phyloP scores from a whole-genome alignment of 2,329 filamentous ascomycete genomes.

The Ilyonectria sp. region DNA sequence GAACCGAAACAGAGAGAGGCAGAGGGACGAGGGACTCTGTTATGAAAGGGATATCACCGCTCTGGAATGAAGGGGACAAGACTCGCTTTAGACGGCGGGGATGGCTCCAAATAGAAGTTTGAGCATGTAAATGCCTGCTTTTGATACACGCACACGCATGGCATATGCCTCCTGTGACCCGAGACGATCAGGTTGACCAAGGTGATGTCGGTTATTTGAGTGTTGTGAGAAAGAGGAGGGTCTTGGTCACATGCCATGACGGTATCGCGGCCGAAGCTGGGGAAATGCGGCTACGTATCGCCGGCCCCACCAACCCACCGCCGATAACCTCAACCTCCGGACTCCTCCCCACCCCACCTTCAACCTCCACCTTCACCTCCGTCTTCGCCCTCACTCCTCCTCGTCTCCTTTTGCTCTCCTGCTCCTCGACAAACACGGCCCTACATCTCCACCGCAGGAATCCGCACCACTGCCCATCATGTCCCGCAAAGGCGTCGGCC shows the following conservation, averaged over 20 bases:
- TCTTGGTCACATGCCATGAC: conserved; percentile 23
- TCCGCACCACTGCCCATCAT: conserved; percentile 54
- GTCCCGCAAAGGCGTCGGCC: conserved; percentile 88
- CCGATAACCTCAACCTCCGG: conserved; percentile 17
- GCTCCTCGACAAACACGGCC: conserved; percentile 5
- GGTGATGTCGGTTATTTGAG: not conserved
- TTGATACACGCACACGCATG: conserved; percentile 9
- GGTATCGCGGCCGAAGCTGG: conserved; percentile 14
- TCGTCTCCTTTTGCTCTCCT: conserved; percentile 5
- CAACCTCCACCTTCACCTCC: conserved; percentile 17
- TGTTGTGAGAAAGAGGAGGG: conserved; percentile 23
- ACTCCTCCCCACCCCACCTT: not conserved
- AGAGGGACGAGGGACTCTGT: not conserved
- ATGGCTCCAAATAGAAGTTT: conserved; percentile 20
- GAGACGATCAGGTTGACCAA: not conserved
- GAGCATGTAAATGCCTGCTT: conserved; percentile 18
- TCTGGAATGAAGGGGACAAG: conserved; percentile 15
- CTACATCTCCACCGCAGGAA: not conserved
- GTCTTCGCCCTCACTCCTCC: not conserved
- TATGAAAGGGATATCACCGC: conserved; percentile 20
- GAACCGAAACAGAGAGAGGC: not conserved
- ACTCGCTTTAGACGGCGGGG: conserved; percentile 9
- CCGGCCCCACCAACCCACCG: conserved; percentile 32
- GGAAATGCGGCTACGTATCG: conserved; percentile 28
- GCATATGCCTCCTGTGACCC: not conserved